Evolutionary conservation across 345 rosid genomes (phyloP), one percentile per base, ranked within the genome.

Genomic region (Populus alba): DNA sequence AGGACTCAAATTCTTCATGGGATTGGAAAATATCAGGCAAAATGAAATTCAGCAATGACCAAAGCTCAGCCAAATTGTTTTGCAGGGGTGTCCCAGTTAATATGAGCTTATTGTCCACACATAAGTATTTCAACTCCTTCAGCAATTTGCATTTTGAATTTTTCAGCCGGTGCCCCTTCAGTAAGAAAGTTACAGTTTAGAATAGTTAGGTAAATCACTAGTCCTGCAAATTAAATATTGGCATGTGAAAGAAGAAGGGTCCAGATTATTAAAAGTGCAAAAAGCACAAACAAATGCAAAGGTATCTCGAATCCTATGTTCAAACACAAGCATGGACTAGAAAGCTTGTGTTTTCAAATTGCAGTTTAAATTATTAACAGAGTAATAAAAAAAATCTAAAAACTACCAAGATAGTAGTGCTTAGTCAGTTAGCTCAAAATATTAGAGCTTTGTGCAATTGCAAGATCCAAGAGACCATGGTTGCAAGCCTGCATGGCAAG

Each of bases 81-180:
- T 96, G 99, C 82, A 96, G 85, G 75, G 99, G 99, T 6, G 99
- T 96, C 72, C 99, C 99, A 51, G 97, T 96, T 59, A 96, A 81
- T 69, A 96, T 87, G 81, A 96, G 98, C 80, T 92, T 96, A 85
- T 96, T 96, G 25, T 86, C 98, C 78, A 83, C 75, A 39, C 29
- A 85, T 74, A 96, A 31, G 69, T 74, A 38, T 75, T 85, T 88
- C 81, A 96, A 79, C 81, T 94, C 93, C 86, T 83, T 88, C 77
- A 92, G 35, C 86, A 96, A 78, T 86, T 89, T 96, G 87, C 99
- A 96, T 51, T 88, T 85, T 67, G 90, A 85, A 80, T 96, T 96
- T 85, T 94, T 96, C 91, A 96, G 79, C 80, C 99, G 87, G 84
- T 96, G 99, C 65, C 99, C 99, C 99, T 96, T 74, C 43, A 73